phyloP scores from a whole-genome alignment of 2,329 filamentous ascomycete genomes.

The Sarocladium brachiariae region DNA sequence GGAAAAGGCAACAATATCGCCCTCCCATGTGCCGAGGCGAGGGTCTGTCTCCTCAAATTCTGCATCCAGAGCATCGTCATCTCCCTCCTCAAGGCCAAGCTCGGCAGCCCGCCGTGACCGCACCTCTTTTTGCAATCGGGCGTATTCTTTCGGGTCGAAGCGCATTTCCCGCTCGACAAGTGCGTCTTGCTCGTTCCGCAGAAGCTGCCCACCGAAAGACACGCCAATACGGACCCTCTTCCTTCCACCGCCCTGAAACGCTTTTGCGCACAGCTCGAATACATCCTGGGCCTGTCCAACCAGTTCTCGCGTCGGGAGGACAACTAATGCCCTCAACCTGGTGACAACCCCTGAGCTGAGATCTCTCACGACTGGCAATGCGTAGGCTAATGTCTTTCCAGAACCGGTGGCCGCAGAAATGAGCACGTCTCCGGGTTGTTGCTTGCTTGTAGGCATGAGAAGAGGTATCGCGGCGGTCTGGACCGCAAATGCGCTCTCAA shows the following conservation, averaged over 20 bases:
- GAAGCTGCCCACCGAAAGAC: slow-evolving; percentile 72
- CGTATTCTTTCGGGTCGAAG: slow-evolving; percentile 58
- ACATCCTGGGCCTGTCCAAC: slow-evolving; percentile 79
- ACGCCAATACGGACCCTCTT: slow-evolving; percentile 73
- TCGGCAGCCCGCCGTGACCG: neutral
- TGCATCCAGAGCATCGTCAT: slow-evolving; percentile 13
- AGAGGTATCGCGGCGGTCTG: slow-evolving; percentile 60
- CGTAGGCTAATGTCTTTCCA: slow-evolving; percentile 89
- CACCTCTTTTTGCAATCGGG: slow-evolving; percentile 10
- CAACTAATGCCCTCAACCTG: slow-evolving; percentile 69
- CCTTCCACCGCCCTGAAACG: slow-evolving; percentile 45
- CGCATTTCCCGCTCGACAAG: slow-evolving; percentile 39
- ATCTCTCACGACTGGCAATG: slow-evolving; percentile 75
- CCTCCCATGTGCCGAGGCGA: slow-evolving; percentile 28
- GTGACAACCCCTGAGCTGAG: slow-evolving; percentile 60
- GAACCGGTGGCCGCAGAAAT: slow-evolving; percentile 92
- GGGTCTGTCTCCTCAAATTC: slow-evolving; percentile 19
- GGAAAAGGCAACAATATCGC: slow-evolving; percentile 54
- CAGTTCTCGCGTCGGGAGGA: slow-evolving; percentile 85
- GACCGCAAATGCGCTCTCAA: slow-evolving; percentile 35
- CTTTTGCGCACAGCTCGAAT: slow-evolving; percentile 65
- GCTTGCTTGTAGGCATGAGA: slow-evolving; percentile 58
- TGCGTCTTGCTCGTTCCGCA: slow-evolving; percentile 55
- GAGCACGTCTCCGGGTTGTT: slow-evolving; percentile 69
- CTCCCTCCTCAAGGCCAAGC: slow-evolving; percentile 9